Evolutionary conservation across 495 filamentous ascomycete genomes (phyloP).

Genomic region (Lasiosphaeria miniovina): DNA sequence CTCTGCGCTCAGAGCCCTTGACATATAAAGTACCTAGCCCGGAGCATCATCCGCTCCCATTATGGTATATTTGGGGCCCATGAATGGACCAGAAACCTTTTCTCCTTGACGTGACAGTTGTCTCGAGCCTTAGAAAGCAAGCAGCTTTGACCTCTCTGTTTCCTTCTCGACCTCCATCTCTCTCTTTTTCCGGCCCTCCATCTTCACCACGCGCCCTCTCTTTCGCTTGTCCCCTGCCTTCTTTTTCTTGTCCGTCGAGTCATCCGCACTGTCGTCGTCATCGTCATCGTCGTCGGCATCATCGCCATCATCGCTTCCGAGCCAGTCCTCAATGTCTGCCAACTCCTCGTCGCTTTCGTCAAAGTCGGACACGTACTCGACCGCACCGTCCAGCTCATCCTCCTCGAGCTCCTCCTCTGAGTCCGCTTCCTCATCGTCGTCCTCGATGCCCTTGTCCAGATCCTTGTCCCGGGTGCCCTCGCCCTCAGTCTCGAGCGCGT

Average conservation of each 20-base stretch:
- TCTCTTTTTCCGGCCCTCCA: constrained; percentile 63
- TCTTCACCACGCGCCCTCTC: constrained; percentile 51
- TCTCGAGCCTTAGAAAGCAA: constrained; percentile 39
- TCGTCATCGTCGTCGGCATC: constrained; percentile 53
- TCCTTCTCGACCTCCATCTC: constrained; percentile 75
- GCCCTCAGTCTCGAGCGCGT: constrained; percentile 80
- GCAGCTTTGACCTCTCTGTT: constrained; percentile 39
- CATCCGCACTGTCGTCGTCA: constrained; percentile 39
- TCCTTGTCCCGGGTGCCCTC: constrained; percentile 85
- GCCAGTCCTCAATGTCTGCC: constrained; percentile 49
- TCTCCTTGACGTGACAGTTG: too few species aligned
- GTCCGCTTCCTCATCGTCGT: constrained; percentile 69
- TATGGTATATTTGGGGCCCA: too few species aligned
- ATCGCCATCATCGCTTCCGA: constrained; percentile 49
- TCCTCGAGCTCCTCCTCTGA: constrained; percentile 60
- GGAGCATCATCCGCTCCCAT: too few species aligned
- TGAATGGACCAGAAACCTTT: too few species aligned
- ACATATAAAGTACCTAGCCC: too few species aligned
- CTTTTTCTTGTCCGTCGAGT: constrained; percentile 47
- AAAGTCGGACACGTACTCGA: constrained; percentile 77
- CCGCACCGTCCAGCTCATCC: constrained; percentile 62
- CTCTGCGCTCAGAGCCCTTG: too few species aligned
- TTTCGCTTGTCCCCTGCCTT: constrained; percentile 64
- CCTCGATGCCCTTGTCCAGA: constrained; percentile 78
- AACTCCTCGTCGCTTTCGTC: constrained; percentile 54